Base-by-base conservation (phyloP, 2,329 filamentous ascomycete species). In the Ophiosphaerella korrae region DNA sequence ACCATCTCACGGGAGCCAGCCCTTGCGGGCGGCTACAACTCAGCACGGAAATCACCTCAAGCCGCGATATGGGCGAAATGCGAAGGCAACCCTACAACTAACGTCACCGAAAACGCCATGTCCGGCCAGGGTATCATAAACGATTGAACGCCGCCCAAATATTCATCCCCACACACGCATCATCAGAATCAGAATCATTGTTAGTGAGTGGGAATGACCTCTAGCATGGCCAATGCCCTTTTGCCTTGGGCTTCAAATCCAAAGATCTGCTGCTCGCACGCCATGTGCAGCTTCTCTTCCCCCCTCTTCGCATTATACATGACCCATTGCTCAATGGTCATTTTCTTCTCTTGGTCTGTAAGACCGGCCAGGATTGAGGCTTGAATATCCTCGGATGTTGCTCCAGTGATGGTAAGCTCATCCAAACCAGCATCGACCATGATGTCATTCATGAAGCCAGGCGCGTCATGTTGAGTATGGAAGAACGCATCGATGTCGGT, bases 291-390 rank as follows among this genome's bases (percentile, higher is more conserved):
- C 71, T 86, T 87, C 73, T 87, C 84, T 77, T 97, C 92, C 0
- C 90, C 91, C 68, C 87, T 80, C 53, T 83, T 82, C 0, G 94
- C 94, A 60, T 94, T 92, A 74, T 87, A 84, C 50, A 86, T 80
- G 34, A 99, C 88, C 91, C 93, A 99, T 73, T 97, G 87, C 72
- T 96, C 91, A 0, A 97, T 90, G 5, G 87, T 93, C 92, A 99
- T 96, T 33, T 82, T 80, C 78, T 88, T 92, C 77, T 97, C 94
- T 0, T 86, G 84, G 45, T 82, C 88, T 2, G 84, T 88, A 45
- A 99, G 75, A 12, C 83, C 83, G 0, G 80, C 80, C 11, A 84
- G 85, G 34, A 81, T 78, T 11, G 67, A 72, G 48, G 77, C 79
- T 13, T 87, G 70, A 23, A 84, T 55, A 4, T 53, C 75, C 8